Evolutionary conservation across 2,329 filamentous ascomycete genomes (phyloP).

Genomic region (Macrophomina tecta): DNA sequence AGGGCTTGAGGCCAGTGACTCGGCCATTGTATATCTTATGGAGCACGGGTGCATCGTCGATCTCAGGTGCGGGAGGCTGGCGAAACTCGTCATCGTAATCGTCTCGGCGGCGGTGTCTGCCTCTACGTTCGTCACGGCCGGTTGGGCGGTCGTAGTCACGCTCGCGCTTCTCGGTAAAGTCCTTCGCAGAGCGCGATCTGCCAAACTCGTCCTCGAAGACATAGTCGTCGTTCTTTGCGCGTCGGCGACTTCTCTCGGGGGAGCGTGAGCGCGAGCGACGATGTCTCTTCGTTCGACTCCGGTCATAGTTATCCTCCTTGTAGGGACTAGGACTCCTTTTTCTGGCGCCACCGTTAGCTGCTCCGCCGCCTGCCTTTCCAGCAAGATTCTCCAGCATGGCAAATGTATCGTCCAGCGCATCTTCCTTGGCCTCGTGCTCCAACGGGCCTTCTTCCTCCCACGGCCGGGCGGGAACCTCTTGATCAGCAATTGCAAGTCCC

Average conservation of each 20-base stretch:
- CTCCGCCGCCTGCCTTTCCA: conserved; percentile 63
- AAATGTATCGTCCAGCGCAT: conserved; percentile 90
- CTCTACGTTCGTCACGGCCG: conserved; percentile 33
- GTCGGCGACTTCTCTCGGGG: conserved; percentile 41
- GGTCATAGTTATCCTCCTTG: conserved; percentile 52
- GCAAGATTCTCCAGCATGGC: conserved; percentile 88
- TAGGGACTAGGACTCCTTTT: conserved; percentile 67
- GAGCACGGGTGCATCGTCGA: conserved; percentile 81
- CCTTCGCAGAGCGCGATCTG: conserved; percentile 47
- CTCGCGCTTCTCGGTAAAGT: conserved; percentile 42
- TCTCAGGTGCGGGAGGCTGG: conserved; percentile 70
- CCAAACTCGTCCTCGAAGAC: conserved; percentile 67
- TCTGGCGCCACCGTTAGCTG: conserved; percentile 52
- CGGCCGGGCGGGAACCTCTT: conserved; percentile 59
- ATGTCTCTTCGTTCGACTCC: conserved; percentile 48
- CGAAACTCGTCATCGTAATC: conserved; percentile 63
- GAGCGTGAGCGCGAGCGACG: conserved; percentile 54
- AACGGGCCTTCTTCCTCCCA: conserved; percentile 50
- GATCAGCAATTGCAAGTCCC: conserved; percentile 85
- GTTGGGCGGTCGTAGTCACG: conserved; percentile 32
- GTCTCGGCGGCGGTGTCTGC: conserved; percentile 52
- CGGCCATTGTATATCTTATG: conserved; percentile 90
- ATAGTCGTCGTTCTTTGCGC: conserved; percentile 56
- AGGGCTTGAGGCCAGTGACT: conserved; percentile 92
- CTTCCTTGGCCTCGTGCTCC: conserved; percentile 54